Conservation (phyloP, 305 asterid genomes). For the Fraxinus paxiana region DNA sequence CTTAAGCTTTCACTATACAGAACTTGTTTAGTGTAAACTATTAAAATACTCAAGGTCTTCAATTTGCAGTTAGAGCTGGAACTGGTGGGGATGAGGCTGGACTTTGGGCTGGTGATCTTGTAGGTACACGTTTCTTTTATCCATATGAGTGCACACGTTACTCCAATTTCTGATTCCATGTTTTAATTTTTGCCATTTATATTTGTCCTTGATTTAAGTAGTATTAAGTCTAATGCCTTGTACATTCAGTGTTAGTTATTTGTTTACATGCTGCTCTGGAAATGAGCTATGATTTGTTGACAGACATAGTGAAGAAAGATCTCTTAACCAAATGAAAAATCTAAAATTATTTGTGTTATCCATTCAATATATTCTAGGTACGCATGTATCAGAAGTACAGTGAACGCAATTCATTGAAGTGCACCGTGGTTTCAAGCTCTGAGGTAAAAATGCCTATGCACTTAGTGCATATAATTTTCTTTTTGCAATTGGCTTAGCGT, state of each 20-base stretch:
- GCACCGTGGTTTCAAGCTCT: slow-evolving; percentile 61
- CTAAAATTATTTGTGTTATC: slow-evolving; percentile 19
- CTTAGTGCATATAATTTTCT: slow-evolving; percentile 2
- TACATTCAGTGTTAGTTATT: neutral
- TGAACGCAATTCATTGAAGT: slow-evolving; percentile 78
- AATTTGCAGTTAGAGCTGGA: slow-evolving; percentile 86
- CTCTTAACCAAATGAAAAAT: neutral
- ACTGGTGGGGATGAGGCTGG: slow-evolving; percentile 99
- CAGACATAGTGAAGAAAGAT: neutral
- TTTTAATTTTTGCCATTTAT: neutral
- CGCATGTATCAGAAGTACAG: slow-evolving; percentile 83
- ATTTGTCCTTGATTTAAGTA: neutral
- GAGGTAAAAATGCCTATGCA: slow-evolving; percentile 51
- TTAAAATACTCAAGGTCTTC: slow-evolving; percentile 19
- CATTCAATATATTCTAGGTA: slow-evolving; percentile 43
- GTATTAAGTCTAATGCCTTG: neutral
- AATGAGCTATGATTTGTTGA: neutral
- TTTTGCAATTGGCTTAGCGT: slow-evolving; percentile 26
- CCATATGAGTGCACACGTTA: slow-evolving; percentile 25
- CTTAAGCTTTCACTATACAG: slow-evolving; percentile 13
- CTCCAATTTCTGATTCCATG: neutral
- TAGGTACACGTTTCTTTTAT: slow-evolving; percentile 70
- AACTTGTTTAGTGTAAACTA: neutral
- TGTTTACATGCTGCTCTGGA: neutral
- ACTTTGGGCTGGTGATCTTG: slow-evolving; percentile 99